phyloP scores from a whole-genome alignment of 805 yeast genomes.

The Myxozyma vanderwaltii region DNA sequence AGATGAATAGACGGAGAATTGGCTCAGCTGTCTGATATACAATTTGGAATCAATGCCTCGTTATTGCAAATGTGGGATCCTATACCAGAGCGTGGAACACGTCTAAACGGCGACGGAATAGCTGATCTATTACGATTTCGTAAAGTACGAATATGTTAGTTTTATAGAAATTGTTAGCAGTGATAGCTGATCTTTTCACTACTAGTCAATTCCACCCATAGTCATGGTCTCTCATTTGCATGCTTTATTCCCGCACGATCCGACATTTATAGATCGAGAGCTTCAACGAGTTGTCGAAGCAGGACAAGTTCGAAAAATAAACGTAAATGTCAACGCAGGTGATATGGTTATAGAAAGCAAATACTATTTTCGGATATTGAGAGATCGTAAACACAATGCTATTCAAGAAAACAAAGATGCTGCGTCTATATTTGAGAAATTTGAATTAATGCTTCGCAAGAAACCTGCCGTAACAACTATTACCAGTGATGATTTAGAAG shows the following conservation, averaged over 20 bases:
- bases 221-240: slow-evolving; percentile 43
- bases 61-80: slow-evolving; percentile 40
- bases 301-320: slow-evolving; percentile 39
- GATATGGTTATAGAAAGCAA: slow-evolving; percentile 41
- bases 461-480: slow-evolving; percentile 40
- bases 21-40: slow-evolving; percentile 31
- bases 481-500: slow-evolving; percentile 35
- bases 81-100: slow-evolving; percentile 40
- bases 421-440: background rate
- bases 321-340: slow-evolving; percentile 39
- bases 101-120: slow-evolving; percentile 35
- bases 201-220: slow-evolving; percentile 39
- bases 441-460: slow-evolving; percentile 35
- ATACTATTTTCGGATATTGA: slow-evolving; percentile 31
- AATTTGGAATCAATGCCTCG: slow-evolving; percentile 36
- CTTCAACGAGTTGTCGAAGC: slow-evolving; percentile 34
- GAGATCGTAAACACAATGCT: background rate
- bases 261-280: slow-evolving; percentile 45
- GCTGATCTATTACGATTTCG: slow-evolving; percentile 39
- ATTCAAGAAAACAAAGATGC: background rate
- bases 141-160: slow-evolving; percentile 10
- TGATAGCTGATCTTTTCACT: background rate
- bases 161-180: background rate
- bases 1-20: slow-evolving; percentile 29
- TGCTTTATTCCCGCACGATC: slow-evolving; percentile 42